phyloP scores from a whole-genome alignment of 768 basidiomycete species.

The Leucocoprinus leucothites region DNA sequence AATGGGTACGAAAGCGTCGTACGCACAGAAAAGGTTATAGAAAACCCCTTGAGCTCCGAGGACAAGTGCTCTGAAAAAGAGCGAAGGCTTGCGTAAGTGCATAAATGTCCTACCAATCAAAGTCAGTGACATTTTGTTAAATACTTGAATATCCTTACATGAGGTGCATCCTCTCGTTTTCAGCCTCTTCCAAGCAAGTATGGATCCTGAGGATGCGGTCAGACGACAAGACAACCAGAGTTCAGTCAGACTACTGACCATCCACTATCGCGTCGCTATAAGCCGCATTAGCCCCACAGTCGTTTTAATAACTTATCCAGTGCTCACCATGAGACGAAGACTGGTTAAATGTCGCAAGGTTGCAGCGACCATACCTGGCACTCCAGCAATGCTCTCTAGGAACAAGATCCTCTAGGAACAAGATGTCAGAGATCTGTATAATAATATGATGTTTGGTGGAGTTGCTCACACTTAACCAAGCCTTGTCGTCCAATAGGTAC shows the following conservation, averaged over 20 bases:
- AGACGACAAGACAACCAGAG: not conserved
- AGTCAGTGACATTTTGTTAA: not conserved
- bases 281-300: not conserved
- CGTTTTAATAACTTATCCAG: not conserved
- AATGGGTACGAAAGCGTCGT: constrained; percentile 3
- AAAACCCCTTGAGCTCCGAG: constrained; percentile 92
- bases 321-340: constrained; percentile 78
- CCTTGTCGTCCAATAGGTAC: constrained; percentile 66
- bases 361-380: constrained; percentile 95
- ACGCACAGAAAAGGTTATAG: constrained; percentile 83
- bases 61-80: constrained; percentile 78
- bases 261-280: constrained; percentile 49
- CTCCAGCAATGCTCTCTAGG: constrained; percentile 90
- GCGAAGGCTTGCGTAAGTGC: constrained; percentile 79
- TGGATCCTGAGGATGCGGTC: constrained; percentile 70
- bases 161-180: constrained; percentile 96
- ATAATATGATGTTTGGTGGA: not conserved
- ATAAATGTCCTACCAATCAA: constrained; percentile 77
- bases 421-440: not conserved
- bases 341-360: constrained; percentile 85
- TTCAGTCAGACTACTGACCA: constrained; percentile 31
- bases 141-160: constrained; percentile 46
- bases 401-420: constrained; percentile 44
- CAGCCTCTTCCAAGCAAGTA: constrained; percentile 89
- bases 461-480: constrained; percentile 68